Conservation (phyloP, 768 basidiomycete species). For the Pholiota molesta region DNA sequence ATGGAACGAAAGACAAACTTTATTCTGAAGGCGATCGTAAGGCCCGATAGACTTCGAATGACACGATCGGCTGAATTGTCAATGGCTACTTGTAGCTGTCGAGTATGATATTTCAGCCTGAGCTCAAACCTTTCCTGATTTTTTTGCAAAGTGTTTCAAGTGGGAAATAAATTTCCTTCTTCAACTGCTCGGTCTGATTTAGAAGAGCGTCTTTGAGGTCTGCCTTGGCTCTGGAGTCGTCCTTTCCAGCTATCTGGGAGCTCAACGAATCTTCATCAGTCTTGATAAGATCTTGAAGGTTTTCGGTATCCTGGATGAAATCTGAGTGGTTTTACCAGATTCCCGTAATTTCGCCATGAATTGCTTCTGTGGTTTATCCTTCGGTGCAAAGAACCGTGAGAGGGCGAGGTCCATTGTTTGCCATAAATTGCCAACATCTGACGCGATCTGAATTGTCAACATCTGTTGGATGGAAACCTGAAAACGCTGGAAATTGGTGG, state of each 20-base stretch:
- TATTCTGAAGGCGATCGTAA: slow-evolving; percentile 10
- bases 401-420: slow-evolving; percentile 20
- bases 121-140: slow-evolving; percentile 7
- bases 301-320: slow-evolving; percentile 11
- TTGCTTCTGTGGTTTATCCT: slow-evolving; percentile 21
- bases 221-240: not conserved
- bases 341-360: slow-evolving; percentile 9
- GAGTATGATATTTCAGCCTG: slow-evolving; percentile 8
- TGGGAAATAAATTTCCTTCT: slow-evolving; percentile 4
- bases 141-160: slow-evolving; percentile 9
- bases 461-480: slow-evolving; percentile 14
- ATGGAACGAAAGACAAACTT: not conserved
- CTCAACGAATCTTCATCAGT: slow-evolving; percentile 12
- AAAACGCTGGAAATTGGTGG: slow-evolving; percentile 17
- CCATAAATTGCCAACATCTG: slow-evolving; percentile 14
- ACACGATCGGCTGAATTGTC: slow-evolving; percentile 5
- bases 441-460: slow-evolving; percentile 16
- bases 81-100: slow-evolving; percentile 10
- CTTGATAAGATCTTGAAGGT: slow-evolving; percentile 11
- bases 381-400: slow-evolving; percentile 15
- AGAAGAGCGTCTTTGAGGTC: not conserved
- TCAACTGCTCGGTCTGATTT: not conserved
- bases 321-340: slow-evolving; percentile 1
- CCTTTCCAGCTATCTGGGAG: not conserved
- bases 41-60: slow-evolving; percentile 6